These are phyloP conservation scores for Xylariales sp. DNA, from an alignment of 2,329 filamentous ascomycete genomes.

Conservation along the genomic window DNA sequence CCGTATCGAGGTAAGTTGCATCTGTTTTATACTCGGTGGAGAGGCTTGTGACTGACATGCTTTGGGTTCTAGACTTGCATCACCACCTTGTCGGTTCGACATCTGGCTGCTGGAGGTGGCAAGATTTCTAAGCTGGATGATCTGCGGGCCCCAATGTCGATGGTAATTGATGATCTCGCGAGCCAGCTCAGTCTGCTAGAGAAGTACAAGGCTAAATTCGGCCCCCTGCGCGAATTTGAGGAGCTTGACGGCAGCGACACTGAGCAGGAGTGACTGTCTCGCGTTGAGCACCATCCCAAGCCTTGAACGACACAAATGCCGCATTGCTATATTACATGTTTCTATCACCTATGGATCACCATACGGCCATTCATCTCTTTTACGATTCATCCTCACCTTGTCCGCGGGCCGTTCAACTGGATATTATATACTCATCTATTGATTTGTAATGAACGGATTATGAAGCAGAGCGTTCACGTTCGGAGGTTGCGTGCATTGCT, in stretches of 20 bases:
- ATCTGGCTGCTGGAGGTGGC: conserved; percentile 69
- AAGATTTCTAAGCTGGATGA: conserved; percentile 60
- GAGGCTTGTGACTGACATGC: conserved; percentile 5
- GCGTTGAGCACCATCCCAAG: conserved; percentile 1
- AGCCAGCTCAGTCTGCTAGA: conserved; percentile 61
- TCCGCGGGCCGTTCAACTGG: too few relatives aligned
- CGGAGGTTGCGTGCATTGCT: too few relatives aligned
- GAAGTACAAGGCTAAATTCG: conserved; percentile 52
- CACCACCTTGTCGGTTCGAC: conserved; percentile 72
- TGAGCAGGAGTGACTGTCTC: conserved; percentile 26
- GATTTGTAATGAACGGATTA: too few relatives aligned
- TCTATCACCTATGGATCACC: conserved; percentile 2
- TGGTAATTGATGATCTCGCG: conserved; percentile 61
- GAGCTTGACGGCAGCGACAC: conserved; percentile 28
- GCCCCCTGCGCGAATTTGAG: conserved; percentile 32
- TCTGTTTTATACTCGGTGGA: neutral
- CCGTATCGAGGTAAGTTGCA: conserved; percentile 77
- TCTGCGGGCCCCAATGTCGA: conserved; percentile 72
- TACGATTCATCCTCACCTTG: too few relatives aligned
- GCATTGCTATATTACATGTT: conserved; percentile 7
- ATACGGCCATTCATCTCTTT: too few relatives aligned
- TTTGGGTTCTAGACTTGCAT: conserved; percentile 65
- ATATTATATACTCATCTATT: too few relatives aligned
- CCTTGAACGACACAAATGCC: conserved; percentile 7
- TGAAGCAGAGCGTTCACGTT: too few relatives aligned